Base-by-base conservation (phyloP, 1,139 yeast genomes). In the Geotrichum carabidarum region DNA sequence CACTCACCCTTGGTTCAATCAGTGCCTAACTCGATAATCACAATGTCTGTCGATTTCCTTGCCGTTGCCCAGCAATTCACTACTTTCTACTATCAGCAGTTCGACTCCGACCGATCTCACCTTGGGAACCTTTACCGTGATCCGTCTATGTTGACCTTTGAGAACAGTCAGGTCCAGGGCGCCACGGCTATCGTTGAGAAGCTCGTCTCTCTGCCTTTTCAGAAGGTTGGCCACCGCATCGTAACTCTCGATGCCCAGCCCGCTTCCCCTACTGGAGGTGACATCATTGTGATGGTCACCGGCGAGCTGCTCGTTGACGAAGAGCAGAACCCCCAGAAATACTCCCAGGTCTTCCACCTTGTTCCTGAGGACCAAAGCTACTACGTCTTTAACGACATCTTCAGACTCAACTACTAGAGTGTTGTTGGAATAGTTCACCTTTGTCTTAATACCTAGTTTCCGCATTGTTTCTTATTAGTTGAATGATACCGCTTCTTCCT, bases 221-320 rank as follows among this genome's bases (percentile, higher is more conserved):
- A 80, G 71, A 89, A 89, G 75, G 97, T 94, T 58, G 84, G 81
- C 51, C 99, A 93, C 78, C 81, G 94, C 75, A 85, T 93, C 68
- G 83, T 95, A 56, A 91, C 99, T 49, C 80, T 93, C 67, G 99
- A 93, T 69, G 99, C 98, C 50, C 99, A 93, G 76, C 99, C 99
- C 49, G 96, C 94, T 43, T 86, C 96, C 59, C 88, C 95, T 58
- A 81, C 77, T 64, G 63, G 64, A 37, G 97, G 97, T 59, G 98
- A 91, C 69, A 95, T 93, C 58, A 79, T 93, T 67, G 98, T 91
- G 57, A 86, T 93, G 95, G 98, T 93, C 64, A 93, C 99, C 54
- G 99, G 99, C 61, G 96, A 89, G 72, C 80, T 93, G 64, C 74
- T 90, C 63, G 81, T 86, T 65, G 99, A 93, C 70, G 98, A 91